Evolutionary conservation across 495 filamentous ascomycete genomes (phyloP).

Genomic region (Penicillium coprophilum): DNA sequence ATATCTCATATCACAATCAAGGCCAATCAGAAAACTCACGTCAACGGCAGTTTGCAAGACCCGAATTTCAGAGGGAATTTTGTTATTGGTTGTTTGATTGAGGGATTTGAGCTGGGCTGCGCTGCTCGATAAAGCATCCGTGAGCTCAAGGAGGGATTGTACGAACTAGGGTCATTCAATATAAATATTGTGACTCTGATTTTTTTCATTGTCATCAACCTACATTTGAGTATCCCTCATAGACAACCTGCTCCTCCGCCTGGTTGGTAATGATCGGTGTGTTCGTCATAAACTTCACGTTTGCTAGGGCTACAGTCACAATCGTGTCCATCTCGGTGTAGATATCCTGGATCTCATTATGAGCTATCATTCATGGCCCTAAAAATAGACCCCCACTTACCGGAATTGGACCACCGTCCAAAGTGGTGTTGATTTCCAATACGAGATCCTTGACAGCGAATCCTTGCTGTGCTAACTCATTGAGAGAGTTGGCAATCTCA

Average conservation of each 20-base stretch:
- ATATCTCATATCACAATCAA: too few species aligned
- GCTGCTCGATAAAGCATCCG: constrained; percentile 17
- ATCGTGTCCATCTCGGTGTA: constrained; percentile 15
- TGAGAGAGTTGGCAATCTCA: constrained; percentile 20
- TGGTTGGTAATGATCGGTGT: constrained; percentile 13
- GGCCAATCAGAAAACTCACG: constrained; percentile 1
- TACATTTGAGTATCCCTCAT: constrained; percentile 20
- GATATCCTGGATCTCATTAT: constrained; percentile 9
- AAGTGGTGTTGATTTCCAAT: constrained; percentile 13
- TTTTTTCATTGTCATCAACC: constrained; percentile 3
- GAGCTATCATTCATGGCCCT: constrained; percentile 8
- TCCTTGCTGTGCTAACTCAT: constrained; percentile 18
- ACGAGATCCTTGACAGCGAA: constrained; percentile 13
- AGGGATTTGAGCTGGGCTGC: constrained; percentile 17
- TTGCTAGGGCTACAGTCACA: constrained; percentile 13
- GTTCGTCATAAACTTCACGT: constrained; percentile 12
- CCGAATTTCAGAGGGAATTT: constrained; percentile 14
- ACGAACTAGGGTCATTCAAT: constrained; percentile 14
- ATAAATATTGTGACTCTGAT: constrained; percentile 8
- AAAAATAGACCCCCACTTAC: constrained; percentile 12
- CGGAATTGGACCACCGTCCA: constrained; percentile 15
- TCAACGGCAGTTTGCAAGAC: constrained; percentile 7
- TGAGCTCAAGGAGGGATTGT: constrained; percentile 17
- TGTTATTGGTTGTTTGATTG: constrained; percentile 12
- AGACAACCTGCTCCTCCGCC: constrained; percentile 13